phyloP scores from a whole-genome alignment of 768 basidiomycete genomes.

The Tephrocybe sp. region DNA sequence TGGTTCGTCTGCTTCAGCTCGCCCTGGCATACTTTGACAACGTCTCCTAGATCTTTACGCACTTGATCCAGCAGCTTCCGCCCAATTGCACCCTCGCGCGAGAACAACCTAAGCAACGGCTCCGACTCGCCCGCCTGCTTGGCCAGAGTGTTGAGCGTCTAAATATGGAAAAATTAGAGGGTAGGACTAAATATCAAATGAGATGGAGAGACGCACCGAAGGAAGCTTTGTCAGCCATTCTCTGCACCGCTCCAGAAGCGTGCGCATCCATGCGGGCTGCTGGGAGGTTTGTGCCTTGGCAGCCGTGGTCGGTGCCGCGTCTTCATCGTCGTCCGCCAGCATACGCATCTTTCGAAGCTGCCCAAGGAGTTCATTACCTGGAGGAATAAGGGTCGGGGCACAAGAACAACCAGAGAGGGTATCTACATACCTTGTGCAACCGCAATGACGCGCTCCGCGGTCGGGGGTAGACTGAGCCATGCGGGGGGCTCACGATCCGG shows the following conservation, averaged over 20 bases:
- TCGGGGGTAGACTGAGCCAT: constrained; percentile 92
- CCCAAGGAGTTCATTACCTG: constrained; percentile 79
- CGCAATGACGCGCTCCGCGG: constrained; percentile 91
- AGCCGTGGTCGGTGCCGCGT: constrained; percentile 48
- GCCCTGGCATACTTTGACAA: constrained; percentile 84
- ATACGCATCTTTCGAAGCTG: constrained; percentile 94
- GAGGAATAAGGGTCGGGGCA: constrained; percentile 9
- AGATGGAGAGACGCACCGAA: constrained; percentile 44
- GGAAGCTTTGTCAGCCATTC: constrained; percentile 85
- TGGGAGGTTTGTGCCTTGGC: constrained; percentile 66
- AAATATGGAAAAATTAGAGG: constrained; percentile 1
- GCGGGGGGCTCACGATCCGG: constrained; percentile 94
- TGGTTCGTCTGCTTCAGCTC: constrained; percentile 95
- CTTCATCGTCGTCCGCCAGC: constrained; percentile 84
- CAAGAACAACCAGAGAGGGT: constrained; percentile 1
- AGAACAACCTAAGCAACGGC: constrained; percentile 87
- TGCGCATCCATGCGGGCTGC: constrained; percentile 94
- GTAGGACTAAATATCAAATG: constrained; percentile 10
- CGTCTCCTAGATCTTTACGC: constrained; percentile 75
- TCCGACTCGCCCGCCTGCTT: constrained; percentile 75
- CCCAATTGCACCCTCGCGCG: constrained; percentile 83
- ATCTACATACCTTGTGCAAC: constrained; percentile 73
- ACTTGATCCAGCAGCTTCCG: constrained; percentile 77
- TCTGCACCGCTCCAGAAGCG: constrained; percentile 74
- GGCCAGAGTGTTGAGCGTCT: constrained; percentile 66